These are phyloP conservation scores for Heterobasidion occidentale DNA, from an alignment of 1,284 basidiomycete genomes.

Conservation along the genomic window DNA sequence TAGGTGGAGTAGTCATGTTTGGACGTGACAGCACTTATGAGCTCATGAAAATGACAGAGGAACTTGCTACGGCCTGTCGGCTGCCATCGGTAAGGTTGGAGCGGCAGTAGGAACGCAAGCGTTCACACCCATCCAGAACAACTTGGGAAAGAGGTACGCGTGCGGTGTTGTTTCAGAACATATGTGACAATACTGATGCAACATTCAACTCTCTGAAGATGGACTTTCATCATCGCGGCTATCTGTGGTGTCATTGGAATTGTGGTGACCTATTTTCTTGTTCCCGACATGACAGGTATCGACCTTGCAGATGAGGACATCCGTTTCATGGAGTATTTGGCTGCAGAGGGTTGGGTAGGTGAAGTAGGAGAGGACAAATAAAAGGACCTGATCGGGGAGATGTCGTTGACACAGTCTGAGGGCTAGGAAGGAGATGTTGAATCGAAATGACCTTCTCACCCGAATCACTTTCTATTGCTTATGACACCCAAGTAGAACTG, in stretches of 20 bases:
- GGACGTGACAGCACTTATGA: too few species aligned
- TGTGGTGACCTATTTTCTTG: constrained; percentile 60
- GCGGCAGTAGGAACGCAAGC: constrained; percentile 73
- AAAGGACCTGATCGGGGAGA: constrained; percentile 22
- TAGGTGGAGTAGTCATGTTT: constrained; percentile 26
- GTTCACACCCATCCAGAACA: constrained; percentile 67
- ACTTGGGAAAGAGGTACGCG: constrained; percentile 53
- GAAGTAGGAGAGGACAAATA: constrained; percentile 51
- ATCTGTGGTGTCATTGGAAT: constrained; percentile 58
- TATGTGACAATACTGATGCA: background rate
- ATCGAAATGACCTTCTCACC: background rate
- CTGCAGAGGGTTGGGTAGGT: constrained; percentile 60
- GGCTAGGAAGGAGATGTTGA: background rate
- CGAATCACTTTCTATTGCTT: background rate
- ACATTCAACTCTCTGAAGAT: constrained; percentile 26
- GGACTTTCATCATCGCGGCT: constrained; percentile 69
- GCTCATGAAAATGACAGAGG: constrained; percentile 23
- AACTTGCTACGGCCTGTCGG: constrained; percentile 64
- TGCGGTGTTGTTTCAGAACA: background rate
- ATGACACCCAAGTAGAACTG: background rate
- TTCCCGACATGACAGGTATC: constrained; percentile 61
- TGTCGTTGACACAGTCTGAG: background rate
- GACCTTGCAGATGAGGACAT: constrained; percentile 65
- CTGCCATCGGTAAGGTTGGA: constrained; percentile 70
- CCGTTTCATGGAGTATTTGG: constrained; percentile 53